phyloP scores from a whole-genome alignment of 2,329 filamentous ascomycete genomes.

The Colletotrichum gloeosporioides region DNA sequence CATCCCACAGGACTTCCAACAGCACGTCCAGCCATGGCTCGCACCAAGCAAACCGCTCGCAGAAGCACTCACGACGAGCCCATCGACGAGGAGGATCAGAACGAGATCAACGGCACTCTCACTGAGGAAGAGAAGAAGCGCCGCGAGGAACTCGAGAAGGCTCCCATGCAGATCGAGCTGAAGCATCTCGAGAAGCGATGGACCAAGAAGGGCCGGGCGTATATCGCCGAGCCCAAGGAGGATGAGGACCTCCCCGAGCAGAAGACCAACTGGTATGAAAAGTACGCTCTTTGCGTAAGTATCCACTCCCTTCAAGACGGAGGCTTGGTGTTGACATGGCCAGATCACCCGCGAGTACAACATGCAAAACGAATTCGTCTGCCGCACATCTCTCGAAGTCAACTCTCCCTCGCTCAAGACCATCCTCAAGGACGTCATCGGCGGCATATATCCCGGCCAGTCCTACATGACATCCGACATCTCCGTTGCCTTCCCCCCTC shows the following conservation, averaged over 20 bases:
- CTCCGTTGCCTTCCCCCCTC: constrained; percentile 27
- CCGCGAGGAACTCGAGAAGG: constrained; percentile 28
- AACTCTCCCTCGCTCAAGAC: constrained; percentile 29
- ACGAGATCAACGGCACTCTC: constrained; percentile 16
- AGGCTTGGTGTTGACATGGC: background rate
- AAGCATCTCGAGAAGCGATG: constrained; percentile 37
- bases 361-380: constrained; percentile 17
- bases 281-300: constrained; percentile 32
- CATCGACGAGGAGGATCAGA: constrained; percentile 23
- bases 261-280: constrained; percentile 33
- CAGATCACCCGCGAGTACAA: constrained; percentile 26
- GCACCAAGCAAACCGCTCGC: background rate
- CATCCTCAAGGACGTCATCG: constrained; percentile 26
- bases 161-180: constrained; percentile 32
- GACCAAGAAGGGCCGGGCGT: constrained; percentile 30
- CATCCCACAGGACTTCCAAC: background rate
- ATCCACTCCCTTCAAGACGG: background rate
- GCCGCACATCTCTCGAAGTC: constrained; percentile 22
- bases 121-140: constrained; percentile 26
- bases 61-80: background rate
- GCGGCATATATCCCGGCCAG: constrained; percentile 27
- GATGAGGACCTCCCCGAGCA: constrained; percentile 30
- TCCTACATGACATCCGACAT: constrained; percentile 27
- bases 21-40: background rate
- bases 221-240: constrained; percentile 33